Conservation (phyloP, 345 rosid species). For the Nephelium lappaceum region DNA sequence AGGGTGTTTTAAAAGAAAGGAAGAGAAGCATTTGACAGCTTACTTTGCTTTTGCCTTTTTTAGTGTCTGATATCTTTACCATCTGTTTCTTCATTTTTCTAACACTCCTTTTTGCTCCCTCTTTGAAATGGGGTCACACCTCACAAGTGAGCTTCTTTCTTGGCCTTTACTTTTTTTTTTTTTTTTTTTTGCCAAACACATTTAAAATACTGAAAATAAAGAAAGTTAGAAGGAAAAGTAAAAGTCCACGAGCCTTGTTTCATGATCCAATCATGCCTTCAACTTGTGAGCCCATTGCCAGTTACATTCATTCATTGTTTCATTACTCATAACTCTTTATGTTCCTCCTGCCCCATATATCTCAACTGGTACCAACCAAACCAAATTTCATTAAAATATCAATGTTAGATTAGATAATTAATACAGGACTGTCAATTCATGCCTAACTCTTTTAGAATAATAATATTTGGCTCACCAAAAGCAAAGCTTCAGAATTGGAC, state of each 20-base stretch:
- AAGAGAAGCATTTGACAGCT: conserved; percentile 35
- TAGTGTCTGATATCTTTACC: conserved; percentile 19
- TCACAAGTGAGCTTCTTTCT: conserved; percentile 34
- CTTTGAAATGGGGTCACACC: conserved; percentile 48
- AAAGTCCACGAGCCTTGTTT: conserved; percentile 53
- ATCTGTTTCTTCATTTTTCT: conserved; percentile 24
- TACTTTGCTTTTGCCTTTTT: conserved; percentile 23
- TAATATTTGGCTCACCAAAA: not conserved
- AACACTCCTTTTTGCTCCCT: conserved; percentile 28
- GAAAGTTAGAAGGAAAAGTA: conserved; percentile 23
- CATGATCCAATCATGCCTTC: conserved; percentile 49
- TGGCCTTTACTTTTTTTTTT: conserved; percentile 31
- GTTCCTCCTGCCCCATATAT: not conserved
- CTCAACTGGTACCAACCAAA: conserved; percentile 12
- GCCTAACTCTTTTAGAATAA: conserved; percentile 12
- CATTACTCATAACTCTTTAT: not conserved
- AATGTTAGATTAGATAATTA: not conserved
- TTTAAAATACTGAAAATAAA: not conserved
- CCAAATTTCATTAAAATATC: not conserved
- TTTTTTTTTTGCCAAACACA: conserved; percentile 13
- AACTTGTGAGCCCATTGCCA: conserved; percentile 36
- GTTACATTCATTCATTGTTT: conserved; percentile 3
- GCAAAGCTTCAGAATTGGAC: not conserved
- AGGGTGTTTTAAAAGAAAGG: conserved; percentile 32
- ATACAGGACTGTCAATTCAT: not conserved